Evolutionary conservation across 768 basidiomycete species (phyloP).

Genomic region (Boletus rubroflammeus): DNA sequence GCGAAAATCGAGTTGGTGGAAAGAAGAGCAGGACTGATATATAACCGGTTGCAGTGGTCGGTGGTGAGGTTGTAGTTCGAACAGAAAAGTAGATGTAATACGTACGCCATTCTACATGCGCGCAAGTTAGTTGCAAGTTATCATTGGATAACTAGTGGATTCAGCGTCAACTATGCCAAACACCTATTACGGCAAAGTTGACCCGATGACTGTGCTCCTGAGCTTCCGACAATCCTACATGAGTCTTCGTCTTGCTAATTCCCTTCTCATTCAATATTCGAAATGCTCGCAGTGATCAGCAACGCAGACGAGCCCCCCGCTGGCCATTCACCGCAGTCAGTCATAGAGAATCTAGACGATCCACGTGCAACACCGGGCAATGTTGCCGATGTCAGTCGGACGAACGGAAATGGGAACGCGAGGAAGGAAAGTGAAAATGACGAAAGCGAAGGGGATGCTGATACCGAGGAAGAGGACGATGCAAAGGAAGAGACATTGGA

Average conservation of each 20-base stretch:
- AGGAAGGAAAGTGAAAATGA: neutral
- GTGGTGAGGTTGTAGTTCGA: constrained; percentile 15
- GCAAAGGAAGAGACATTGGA: neutral
- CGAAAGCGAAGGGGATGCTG: constrained; percentile 6
- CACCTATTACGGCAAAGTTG: neutral
- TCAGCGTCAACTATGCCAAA: constrained; percentile 18
- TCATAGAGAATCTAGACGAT: constrained; percentile 2
- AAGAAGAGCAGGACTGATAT: neutral
- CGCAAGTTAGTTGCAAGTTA: neutral
- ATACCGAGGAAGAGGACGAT: constrained; percentile 2
- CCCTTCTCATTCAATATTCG: neutral
- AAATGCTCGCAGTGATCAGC: constrained; percentile 8
- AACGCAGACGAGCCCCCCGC: neutral
- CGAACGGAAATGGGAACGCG: constrained; percentile 18
- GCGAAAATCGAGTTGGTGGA: neutral
- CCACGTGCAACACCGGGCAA: neutral
- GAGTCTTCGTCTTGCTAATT: neutral
- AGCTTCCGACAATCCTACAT: constrained; percentile 7
- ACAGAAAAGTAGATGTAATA: too few relatives aligned
- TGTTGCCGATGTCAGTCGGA: constrained; percentile 2
- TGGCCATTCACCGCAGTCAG: neutral
- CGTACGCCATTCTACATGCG: too few relatives aligned
- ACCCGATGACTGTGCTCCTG: neutral
- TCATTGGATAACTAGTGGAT: neutral
- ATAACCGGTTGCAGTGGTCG: constrained; percentile 25